A percentile compares a stretch with the other conserved stretches of the same genome.
These are phyloP conservation scores for Ramularia collo-cygni DNA, from an alignment of 2,329 filamentous ascomycete species.

Conservation along the genomic window DNA sequence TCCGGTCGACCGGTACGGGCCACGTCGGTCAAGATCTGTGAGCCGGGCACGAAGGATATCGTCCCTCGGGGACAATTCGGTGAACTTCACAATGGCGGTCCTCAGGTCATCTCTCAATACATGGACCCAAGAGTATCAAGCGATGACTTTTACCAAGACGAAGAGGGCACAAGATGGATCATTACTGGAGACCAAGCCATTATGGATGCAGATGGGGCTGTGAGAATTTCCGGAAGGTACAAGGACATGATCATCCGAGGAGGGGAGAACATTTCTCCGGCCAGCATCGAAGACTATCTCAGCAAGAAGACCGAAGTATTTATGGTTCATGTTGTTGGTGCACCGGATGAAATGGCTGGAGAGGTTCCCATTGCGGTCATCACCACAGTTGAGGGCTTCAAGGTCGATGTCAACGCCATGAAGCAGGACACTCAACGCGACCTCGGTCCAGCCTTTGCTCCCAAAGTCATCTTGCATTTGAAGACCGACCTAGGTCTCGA, in stretches of 20 bases:
- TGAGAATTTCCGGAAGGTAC: conserved; percentile 32
- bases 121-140: conserved; percentile 24
- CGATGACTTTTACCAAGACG: conserved; percentile 27
- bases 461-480: conserved; percentile 38
- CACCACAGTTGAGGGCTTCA: conserved; percentile 29
- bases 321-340: conserved; percentile 38
- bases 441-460: conserved; percentile 35
- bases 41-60: conserved; percentile 21
- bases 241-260: conserved; percentile 42
- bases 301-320: conserved; percentile 30
- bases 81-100: conserved; percentile 28
- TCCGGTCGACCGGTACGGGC: conserved; percentile 39
- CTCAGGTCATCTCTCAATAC: conserved; percentile 26
- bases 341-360: conserved; percentile 40
- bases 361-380: conserved; percentile 45
- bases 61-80: conserved; percentile 26
- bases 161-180: conserved; percentile 49
- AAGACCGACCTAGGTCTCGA: conserved; percentile 35
- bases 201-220: conserved; percentile 40
- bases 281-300: conserved; percentile 32
- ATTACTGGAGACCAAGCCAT: conserved; percentile 56
- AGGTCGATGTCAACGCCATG: conserved; percentile 24
- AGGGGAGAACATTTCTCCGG: conserved; percentile 58
- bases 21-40: conserved; percentile 30
- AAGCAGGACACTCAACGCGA: conserved; percentile 33